These are phyloP conservation scores for Limnanthes douglasii DNA, from an alignment of 345 rosid species.

Conservation along the genomic window DNA sequence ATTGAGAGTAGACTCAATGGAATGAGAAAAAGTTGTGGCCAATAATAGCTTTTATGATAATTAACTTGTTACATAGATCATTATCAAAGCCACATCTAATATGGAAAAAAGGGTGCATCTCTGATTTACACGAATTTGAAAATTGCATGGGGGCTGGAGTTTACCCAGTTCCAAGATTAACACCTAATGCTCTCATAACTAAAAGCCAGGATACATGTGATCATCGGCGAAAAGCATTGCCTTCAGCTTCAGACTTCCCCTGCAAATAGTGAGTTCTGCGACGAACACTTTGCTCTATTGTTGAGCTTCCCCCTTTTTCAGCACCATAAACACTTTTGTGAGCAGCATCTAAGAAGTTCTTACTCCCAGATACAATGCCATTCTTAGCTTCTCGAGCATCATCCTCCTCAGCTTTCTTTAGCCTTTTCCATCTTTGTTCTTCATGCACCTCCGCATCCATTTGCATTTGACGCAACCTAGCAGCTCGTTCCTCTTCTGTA, in stretches of 20 bases:
- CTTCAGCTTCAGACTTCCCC: constrained; percentile 50
- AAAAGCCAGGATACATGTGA: no score
- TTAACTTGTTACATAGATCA: no score
- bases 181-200: no score
- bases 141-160: no score
- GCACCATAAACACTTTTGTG: constrained; percentile 75
- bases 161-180: no score
- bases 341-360: constrained; percentile 74
- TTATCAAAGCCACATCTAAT: no score
- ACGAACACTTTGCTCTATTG: constrained; percentile 87
- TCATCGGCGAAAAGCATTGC: constrained; percentile 79
- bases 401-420: constrained; percentile 69
- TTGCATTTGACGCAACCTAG: constrained; percentile 70
- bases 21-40: no score
- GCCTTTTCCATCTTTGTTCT: constrained; percentile 84
- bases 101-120: no score
- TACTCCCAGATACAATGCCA: constrained; percentile 27
- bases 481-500: constrained; percentile 79
- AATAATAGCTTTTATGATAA: no score
- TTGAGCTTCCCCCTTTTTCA: constrained; percentile 82
- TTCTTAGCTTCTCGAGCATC: constrained; percentile 51
- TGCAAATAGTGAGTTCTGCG: constrained; percentile 73
- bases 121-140: no score
- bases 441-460: constrained; percentile 79
- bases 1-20: no score